Conservation (phyloP, 2,329 filamentous ascomycete species). For the Leptoxyphium fumago region DNA sequence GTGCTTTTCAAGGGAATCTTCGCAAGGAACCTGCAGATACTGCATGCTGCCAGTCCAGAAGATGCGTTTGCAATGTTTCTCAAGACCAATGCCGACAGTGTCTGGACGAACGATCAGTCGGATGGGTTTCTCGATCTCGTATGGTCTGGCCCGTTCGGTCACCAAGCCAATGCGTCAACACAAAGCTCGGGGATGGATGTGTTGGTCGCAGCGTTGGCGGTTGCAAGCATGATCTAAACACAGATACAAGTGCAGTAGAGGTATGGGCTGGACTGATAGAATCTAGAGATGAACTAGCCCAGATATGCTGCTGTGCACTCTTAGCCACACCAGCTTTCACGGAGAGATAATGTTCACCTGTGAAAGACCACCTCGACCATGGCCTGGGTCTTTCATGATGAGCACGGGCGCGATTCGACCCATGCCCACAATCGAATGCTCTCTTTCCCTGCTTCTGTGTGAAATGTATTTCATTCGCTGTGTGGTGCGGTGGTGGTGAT, state of each 20-base stretch:
- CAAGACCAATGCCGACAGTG: slow-evolving; percentile 45
- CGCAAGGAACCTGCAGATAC: slow-evolving; percentile 45
- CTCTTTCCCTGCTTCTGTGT: too few relatives aligned
- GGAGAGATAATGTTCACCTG: too few relatives aligned
- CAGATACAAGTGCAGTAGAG: too few relatives aligned
- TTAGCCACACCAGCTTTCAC: too few relatives aligned
- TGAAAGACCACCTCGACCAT: too few relatives aligned
- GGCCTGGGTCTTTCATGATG: too few relatives aligned
- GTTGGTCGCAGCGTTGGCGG: slow-evolving; percentile 15
- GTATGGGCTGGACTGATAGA: neutral
- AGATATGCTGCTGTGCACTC: neutral
- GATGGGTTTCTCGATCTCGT: slow-evolving; percentile 42
- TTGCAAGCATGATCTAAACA: too few relatives aligned
- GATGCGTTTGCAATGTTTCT: slow-evolving; percentile 39
- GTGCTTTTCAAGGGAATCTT: slow-evolving; percentile 44
- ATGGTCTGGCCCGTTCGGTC: slow-evolving; percentile 47
- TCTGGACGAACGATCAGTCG: slow-evolving; percentile 45
- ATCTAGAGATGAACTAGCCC: neutral
- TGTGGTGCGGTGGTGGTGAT: too few relatives aligned
- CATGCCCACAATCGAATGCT: too few relatives aligned
- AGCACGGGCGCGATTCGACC: too few relatives aligned
- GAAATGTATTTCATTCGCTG: too few relatives aligned
- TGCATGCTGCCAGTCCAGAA: slow-evolving; percentile 39
- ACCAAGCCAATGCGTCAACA: slow-evolving; percentile 15
- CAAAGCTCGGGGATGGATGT: slow-evolving; percentile 19